Conservation (phyloP, 768 basidiomycete species). For the Coprinellus micaceus region DNA sequence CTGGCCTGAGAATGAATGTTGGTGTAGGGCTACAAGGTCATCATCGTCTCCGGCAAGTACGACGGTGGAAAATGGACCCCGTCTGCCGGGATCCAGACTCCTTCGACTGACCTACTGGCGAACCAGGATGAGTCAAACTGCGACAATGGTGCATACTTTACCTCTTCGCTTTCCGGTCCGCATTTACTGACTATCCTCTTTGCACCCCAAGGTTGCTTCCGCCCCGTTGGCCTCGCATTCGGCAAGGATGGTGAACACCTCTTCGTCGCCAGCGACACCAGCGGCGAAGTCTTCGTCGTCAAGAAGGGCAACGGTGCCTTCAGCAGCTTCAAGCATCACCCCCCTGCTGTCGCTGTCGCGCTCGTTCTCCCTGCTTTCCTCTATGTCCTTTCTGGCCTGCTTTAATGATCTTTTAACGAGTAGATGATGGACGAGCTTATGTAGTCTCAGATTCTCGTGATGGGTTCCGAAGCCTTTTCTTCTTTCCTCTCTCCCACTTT, state of each 20-base stretch:
- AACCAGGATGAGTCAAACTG: conserved; percentile 13
- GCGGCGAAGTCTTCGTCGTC: conserved; percentile 16
- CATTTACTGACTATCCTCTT: neutral
- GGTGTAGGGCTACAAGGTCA: conserved; percentile 15
- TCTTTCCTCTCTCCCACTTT: too few relatives aligned
- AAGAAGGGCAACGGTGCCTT: conserved; percentile 1
- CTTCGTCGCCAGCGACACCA: conserved; percentile 16
- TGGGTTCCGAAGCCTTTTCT: too few relatives aligned
- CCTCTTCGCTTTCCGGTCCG: neutral
- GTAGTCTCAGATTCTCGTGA: too few relatives aligned
- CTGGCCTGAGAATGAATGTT: neutral
- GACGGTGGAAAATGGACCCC: conserved; percentile 13
- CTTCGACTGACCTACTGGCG: conserved; percentile 12
- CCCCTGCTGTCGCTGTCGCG: neutral
- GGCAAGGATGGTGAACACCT: conserved; percentile 12
- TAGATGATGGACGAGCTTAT: too few relatives aligned
- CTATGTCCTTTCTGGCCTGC: neutral
- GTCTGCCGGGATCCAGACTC: conserved; percentile 1
- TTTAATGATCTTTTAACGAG: neutral
- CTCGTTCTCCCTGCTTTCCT: neutral
- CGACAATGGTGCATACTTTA: conserved; percentile 1
- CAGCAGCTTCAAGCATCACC: neutral
- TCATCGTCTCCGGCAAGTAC: conserved; percentile 13
- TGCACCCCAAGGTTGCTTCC: conserved; percentile 16
- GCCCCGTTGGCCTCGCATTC: conserved; percentile 16